Percentiles rank a stretch among this genome's conserved stretches.
Evolutionary conservation across 495 filamentous ascomycete genomes (phyloP).

Genomic region (Trichoderma asperelloides): DNA sequence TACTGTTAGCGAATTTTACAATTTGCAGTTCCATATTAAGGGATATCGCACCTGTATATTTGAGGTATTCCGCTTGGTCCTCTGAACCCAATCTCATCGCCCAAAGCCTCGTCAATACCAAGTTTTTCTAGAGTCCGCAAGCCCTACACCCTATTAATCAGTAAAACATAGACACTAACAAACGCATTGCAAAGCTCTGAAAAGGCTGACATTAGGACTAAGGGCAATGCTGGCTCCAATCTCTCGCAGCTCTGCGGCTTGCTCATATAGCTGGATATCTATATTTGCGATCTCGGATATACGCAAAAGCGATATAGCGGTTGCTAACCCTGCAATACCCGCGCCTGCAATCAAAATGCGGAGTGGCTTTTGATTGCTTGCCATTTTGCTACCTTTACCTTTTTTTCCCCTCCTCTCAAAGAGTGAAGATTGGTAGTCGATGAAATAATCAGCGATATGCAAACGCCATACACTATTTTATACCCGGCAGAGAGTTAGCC

Average conservation of each 20-base stretch:
- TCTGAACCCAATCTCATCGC: neutral
- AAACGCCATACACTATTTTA: neutral
- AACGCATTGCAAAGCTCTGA: neutral
- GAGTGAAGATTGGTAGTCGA: neutral
- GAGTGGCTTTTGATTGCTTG: neutral
- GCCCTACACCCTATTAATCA: neutral
- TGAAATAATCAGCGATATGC: neutral
- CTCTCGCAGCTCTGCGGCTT: neutral
- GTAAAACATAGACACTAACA: neutral
- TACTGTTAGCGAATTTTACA: neutral
- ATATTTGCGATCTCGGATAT: neutral
- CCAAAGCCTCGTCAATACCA: neutral
- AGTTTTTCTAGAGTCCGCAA: neutral
- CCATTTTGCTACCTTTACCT: neutral
- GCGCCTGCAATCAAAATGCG: neutral
- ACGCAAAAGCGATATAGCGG: neutral
- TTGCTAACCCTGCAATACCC: neutral
- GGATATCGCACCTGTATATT: neutral
- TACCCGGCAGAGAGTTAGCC: neutral
- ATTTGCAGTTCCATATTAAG: neutral
- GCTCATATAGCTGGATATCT: neutral
- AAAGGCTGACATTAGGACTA: neutral
- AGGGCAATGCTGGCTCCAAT: conserved; percentile 3
- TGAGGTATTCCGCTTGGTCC: neutral
- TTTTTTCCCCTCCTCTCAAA: neutral